Evolutionary conservation across 225 moss, liverwort and hornwort species (phyloP).

Genomic region (Asterella californica): DNA sequence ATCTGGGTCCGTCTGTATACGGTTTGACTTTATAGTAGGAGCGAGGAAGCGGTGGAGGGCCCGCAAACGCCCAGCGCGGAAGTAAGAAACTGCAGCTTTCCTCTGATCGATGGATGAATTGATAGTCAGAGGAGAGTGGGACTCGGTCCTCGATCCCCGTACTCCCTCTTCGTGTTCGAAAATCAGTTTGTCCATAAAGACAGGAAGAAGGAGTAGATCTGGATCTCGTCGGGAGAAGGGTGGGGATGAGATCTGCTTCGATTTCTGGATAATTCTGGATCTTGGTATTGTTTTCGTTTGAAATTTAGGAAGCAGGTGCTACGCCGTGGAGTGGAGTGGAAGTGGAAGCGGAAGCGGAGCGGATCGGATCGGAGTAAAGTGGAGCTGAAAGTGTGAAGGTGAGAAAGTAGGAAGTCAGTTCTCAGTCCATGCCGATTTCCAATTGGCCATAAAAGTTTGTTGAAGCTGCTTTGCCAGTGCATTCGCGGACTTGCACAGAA

Average conservation of each 20-base stretch:
- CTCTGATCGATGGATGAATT: not conserved
- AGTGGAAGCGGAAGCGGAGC: not conserved
- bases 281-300: too few species aligned
- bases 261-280: not conserved
- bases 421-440: not conserved
- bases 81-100: too few species aligned
- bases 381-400: not conserved
- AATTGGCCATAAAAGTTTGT: not conserved
- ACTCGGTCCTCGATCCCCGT: not conserved
- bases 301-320: not conserved
- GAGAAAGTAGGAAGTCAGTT: not conserved
- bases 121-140: not conserved
- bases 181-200: not conserved
- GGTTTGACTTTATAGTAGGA: too few species aligned
- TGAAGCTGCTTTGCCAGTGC: not conserved
- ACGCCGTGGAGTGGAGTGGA: not conserved
- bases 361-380: not conserved
- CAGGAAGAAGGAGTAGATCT: not conserved
- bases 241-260: slow-evolving; percentile 2
- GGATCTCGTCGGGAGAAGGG: not conserved
- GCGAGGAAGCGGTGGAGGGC: too few species aligned
- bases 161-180: not conserved
- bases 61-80: too few species aligned
- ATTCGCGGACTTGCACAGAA: too few species aligned
- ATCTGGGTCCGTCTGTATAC: too few species aligned